These are phyloP conservation scores for Entamoeba invadens DNA, from an alignment of 208 protist genomes.

Conservation along the genomic window DNA sequence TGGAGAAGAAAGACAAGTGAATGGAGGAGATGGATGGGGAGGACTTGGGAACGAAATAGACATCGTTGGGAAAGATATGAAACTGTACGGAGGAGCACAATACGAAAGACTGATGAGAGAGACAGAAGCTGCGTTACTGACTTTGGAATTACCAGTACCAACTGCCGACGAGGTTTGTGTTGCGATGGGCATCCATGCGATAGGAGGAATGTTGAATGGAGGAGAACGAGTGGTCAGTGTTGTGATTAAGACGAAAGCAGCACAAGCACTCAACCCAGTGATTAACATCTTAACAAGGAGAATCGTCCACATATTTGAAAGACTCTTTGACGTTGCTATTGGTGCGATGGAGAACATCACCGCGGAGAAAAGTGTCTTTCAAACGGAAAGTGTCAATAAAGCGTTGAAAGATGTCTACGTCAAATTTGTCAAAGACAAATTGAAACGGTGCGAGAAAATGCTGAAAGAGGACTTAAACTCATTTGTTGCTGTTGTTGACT, in stretches of 20 bases:
- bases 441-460: not conserved
- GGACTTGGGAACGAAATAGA: not conserved
- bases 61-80: not conserved
- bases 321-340: not conserved
- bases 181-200: not conserved
- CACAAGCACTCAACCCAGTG: not conserved
- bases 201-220: not conserved
- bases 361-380: not conserved
- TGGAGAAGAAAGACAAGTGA: not conserved
- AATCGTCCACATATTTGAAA: not conserved
- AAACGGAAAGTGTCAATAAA: not conserved
- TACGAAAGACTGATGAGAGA: not conserved
- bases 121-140: not conserved
- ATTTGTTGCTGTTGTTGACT: not conserved
- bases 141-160: not conserved
- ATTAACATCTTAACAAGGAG: not conserved
- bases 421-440: not conserved
- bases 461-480: not conserved
- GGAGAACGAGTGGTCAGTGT: not conserved
- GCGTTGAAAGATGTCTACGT: not conserved
- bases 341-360: not conserved
- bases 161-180: not conserved
- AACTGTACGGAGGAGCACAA: not conserved
- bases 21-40: not conserved
- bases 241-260: not conserved